phyloP scores from a whole-genome alignment of 768 basidiomycete genomes.

The Phanerochaete carnosa region DNA sequence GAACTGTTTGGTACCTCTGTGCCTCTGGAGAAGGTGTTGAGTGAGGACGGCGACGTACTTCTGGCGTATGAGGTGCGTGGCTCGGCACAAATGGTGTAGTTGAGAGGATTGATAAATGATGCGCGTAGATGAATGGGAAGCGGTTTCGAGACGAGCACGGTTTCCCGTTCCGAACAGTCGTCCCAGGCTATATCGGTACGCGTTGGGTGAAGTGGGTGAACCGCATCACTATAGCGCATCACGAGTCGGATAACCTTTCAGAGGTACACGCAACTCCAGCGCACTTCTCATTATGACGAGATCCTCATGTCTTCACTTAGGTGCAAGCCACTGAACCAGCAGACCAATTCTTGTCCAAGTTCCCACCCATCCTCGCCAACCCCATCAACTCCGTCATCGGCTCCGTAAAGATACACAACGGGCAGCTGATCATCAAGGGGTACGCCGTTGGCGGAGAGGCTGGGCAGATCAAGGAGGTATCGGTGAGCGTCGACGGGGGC shows the following conservation, averaged over 20 bases:
- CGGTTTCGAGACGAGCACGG: conserved; percentile 1
- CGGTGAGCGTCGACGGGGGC: conserved; percentile 52
- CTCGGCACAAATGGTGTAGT: too few relatives aligned
- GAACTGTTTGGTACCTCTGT: conserved; percentile 63
- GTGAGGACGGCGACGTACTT: conserved; percentile 45
- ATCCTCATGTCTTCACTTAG: conserved; percentile 1
- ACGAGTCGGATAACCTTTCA: conserved; percentile 7
- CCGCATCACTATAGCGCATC: background rate
- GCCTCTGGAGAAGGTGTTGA: conserved; percentile 46
- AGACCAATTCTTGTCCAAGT: conserved; percentile 45
- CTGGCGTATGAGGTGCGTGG: conserved; percentile 57
- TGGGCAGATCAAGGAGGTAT: conserved; percentile 45
- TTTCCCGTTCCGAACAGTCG: conserved; percentile 5
- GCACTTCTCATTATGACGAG: too few relatives aligned
- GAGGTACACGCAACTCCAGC: conserved; percentile 2
- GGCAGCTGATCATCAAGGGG: conserved; percentile 37
- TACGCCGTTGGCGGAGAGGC: conserved; percentile 49
- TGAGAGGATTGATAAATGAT: too few relatives aligned
- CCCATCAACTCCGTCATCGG: conserved; percentile 64
- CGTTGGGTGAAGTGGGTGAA: conserved; percentile 10
- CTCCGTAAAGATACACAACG: conserved; percentile 2
- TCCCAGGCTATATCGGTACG: conserved; percentile 5
- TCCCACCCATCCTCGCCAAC: conserved; percentile 55
- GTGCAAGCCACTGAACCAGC: conserved; percentile 16
- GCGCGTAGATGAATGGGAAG: conserved; percentile 2